Conservation (phyloP, 108 stramenopile genomes). For the Cyclostephanos tholiformis region DNA sequence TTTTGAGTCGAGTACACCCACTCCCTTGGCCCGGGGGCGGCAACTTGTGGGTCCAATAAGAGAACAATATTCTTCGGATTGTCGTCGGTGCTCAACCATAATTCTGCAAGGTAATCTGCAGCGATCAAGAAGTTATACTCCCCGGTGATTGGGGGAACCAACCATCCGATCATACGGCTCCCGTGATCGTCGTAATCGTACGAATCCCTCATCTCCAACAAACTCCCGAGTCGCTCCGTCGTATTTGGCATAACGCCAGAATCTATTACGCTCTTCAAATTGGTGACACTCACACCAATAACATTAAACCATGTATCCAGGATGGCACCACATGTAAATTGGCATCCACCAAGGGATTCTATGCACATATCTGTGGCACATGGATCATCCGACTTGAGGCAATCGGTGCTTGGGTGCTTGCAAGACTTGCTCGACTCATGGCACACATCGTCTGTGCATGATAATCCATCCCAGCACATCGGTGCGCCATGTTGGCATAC, state of each 20-base stretch:
- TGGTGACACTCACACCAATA: background rate
- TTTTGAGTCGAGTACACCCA: background rate
- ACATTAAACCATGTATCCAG: background rate
- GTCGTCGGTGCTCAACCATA: background rate
- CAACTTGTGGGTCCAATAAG: background rate
- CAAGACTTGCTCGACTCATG: background rate
- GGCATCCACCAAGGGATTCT: background rate
- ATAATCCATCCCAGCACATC: background rate
- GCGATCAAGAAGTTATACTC: background rate
- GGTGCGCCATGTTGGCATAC: background rate
- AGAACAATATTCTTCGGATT: background rate
- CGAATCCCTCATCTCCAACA: background rate
- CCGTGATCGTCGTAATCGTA: background rate
- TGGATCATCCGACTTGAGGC: background rate
- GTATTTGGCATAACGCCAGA: background rate
- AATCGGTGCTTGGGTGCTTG: background rate
- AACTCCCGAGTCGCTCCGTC: background rate
- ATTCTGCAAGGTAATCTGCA: background rate
- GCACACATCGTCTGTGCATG: background rate
- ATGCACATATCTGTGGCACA: background rate
- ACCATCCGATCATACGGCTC: background rate
- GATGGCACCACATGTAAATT: background rate
- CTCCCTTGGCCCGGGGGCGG: background rate
- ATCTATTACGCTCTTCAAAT: background rate
- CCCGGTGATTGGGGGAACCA: constrained; percentile 1